Base-by-base conservation (phyloP, 805 yeast genomes). In the Wickerhamiella kurtzmanii region DNA sequence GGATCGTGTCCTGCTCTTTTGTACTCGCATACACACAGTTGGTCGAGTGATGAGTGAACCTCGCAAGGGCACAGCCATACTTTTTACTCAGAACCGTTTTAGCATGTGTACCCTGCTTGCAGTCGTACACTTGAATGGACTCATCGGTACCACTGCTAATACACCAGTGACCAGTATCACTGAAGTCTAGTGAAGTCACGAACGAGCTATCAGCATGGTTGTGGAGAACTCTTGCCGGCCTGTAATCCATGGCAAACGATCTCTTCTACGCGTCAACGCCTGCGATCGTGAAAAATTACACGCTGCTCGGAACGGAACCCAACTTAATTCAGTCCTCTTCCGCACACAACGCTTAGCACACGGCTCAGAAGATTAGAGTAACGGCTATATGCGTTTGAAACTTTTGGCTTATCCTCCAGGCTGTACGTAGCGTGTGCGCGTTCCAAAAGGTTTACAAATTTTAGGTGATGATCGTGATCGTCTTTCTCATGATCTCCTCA, bases 61-160 rank as follows among this genome's bases (percentile, higher is more conserved):
- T 71, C 2, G 95, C 96, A 36, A 84, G 64, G 58, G 85, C 87
- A 48, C 87, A 83, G 1, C 98, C 98, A 56, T 92, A 92, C 60
- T 92, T 92, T 65, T 87, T 88, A 22, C 92, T 80, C 49, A 76
- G 80, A 6, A 84, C 73, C 3, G 86, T 76, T 55, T 80, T 82
- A 40, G 49, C 52, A 48, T 60, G 64, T n/a, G 57, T 69, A 4
- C 96, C 96, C 2, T 60, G 48, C 50, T 73, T 72, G n/a, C 73
- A 68, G 64, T 89, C 95, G 61, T 86, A 89, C 17, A 92, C 66
- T 57, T 86, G 94, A 56, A 92, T 78, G 21, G 82, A 71, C 59
- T 85, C 89, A 64, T 84, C 94, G 4, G 79, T 76, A 2, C 94
- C 86, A 0, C 92, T 69, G 1, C 94, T 73, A 32, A 92, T 64